Percentiles rank a stretch among this genome's conserved stretches.
Evolutionary conservation across 1,284 basidiomycete species (phyloP).

Genomic region (Ganoderma sinense): DNA sequence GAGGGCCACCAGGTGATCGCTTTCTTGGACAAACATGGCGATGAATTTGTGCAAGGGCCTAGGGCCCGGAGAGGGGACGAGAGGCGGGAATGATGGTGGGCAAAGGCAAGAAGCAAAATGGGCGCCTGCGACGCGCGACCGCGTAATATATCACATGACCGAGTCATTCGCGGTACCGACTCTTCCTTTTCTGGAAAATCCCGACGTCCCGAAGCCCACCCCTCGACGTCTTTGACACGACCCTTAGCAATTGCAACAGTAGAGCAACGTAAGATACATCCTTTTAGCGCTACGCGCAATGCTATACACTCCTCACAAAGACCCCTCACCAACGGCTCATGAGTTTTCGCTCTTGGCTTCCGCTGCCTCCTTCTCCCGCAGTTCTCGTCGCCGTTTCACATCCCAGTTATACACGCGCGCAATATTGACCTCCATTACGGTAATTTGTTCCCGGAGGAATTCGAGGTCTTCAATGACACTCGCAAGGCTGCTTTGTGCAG

Average conservation of each 20-base stretch:
- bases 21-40: conserved; percentile 21
- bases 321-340: background rate
- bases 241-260: background rate
- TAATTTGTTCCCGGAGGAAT: conserved; percentile 94
- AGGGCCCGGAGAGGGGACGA: background rate
- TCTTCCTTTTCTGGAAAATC: background rate
- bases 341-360: conserved; percentile 28
- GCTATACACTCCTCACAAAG: background rate
- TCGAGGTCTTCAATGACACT: conserved; percentile 90
- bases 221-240: background rate
- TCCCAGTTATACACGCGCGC: conserved; percentile 98
- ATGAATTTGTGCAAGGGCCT: background rate
- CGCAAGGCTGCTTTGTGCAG: conserved; percentile 74
- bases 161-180: background rate
- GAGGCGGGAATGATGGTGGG: conserved; percentile 16
- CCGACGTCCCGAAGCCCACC: background rate
- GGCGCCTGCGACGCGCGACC: conserved; percentile 11
- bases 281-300: background rate
- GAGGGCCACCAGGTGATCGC: conserved; percentile 18
- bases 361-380: conserved; percentile 51
- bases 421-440: conserved; percentile 98
- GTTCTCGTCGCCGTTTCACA: conserved; percentile 82
- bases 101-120: background rate
- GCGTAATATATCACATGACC: conserved; percentile 27
- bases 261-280: background rate